Conservation (phyloP, 208 protist genomes). For the Spongospora subterranea region DNA sequence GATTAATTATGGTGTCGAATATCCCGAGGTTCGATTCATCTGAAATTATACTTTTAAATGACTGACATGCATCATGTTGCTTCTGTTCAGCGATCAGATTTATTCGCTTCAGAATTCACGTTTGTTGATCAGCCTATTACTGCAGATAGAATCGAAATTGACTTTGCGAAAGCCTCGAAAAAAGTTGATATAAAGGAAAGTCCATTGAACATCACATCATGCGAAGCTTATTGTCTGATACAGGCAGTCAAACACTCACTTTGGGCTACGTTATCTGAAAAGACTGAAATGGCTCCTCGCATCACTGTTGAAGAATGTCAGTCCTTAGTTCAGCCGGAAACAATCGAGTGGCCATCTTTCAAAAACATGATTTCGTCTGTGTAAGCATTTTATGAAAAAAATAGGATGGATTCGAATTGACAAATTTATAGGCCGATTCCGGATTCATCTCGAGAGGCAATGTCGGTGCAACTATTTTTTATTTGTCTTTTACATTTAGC, state of each 20-base stretch:
- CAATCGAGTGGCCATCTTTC: constrained; percentile 16
- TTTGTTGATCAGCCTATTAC: constrained; percentile 18
- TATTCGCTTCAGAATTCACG: not conserved
- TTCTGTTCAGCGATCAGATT: not conserved
- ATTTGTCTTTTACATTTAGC: constrained; percentile 58
- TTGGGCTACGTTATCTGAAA: not conserved
- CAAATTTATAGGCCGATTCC: constrained; percentile 21
- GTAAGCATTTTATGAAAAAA: not conserved
- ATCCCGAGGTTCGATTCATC: not conserved
- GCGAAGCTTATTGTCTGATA: not conserved
- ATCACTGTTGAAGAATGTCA: not conserved
- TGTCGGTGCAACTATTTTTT: constrained; percentile 55
- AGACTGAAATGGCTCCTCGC: not conserved
- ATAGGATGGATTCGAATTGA: not conserved
- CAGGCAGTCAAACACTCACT: constrained; percentile 3
- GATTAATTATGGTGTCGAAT: not conserved
- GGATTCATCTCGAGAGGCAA: constrained; percentile 29
- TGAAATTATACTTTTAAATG: not conserved
- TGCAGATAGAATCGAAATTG: not conserved
- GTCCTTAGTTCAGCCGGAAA: not conserved
- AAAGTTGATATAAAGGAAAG: constrained; percentile 23
- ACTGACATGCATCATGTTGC: not conserved
- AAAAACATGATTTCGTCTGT: not conserved
- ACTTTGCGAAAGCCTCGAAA: constrained; percentile 13
- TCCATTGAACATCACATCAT: not conserved